A percentile compares a stretch with the other conserved stretches of the same genome.
Evolutionary conservation across 352 stramenopile species (phyloP).

Genomic region (Phytophthora megakarya): DNA sequence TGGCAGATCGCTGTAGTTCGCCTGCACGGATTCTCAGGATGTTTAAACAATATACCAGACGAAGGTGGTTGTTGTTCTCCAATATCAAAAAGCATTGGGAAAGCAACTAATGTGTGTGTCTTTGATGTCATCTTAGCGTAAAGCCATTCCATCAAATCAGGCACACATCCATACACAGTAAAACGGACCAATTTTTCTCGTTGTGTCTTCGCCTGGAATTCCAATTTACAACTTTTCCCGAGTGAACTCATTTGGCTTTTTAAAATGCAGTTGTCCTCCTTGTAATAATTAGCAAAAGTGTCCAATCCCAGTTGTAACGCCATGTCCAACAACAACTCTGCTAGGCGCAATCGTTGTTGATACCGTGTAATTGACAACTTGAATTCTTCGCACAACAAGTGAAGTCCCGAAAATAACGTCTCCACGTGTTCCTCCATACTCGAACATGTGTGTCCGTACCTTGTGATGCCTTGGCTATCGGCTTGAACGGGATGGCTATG

Average conservation of each 20-base stretch:
- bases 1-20: constrained; percentile 47
- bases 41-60: constrained; percentile 1
- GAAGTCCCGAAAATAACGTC: constrained; percentile 54
- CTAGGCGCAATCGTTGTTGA: constrained; percentile 42
- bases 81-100: constrained; percentile 34
- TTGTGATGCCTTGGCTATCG: background rate
- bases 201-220: background rate
- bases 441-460: background rate
- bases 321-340: constrained; percentile 42
- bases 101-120: constrained; percentile 6
- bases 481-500: background rate
- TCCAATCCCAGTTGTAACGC: constrained; percentile 34
- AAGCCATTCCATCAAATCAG: constrained; percentile 63
- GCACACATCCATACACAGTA: constrained; percentile 36
- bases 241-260: background rate
- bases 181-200: constrained; percentile 28
- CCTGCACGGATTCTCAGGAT: constrained; percentile 24
- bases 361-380: constrained; percentile 53
- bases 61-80: constrained; percentile 1
- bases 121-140: constrained; percentile 33
- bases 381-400: constrained; percentile 75
- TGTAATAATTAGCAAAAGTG: constrained; percentile 60
- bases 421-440: constrained; percentile 21
- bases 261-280: constrained; percentile 42
- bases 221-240: background rate